A percentile compares a stretch with the other conserved stretches of the same genome.
Conservation (phyloP, 306 rosid species). For the Quercus ilex region DNA sequence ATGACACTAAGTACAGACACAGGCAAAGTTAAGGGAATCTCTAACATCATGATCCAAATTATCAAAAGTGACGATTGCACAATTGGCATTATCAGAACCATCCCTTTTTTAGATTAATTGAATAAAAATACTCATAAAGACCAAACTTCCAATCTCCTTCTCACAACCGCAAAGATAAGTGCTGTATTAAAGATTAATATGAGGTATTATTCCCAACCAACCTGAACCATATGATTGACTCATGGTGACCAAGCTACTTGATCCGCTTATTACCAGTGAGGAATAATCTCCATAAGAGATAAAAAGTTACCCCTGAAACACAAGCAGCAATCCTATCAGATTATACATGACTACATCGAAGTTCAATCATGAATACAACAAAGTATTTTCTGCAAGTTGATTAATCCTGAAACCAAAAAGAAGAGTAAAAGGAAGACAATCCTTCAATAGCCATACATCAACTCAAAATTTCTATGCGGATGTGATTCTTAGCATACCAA, state of each 20-base stretch:
- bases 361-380: background rate
- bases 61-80: background rate
- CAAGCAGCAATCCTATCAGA: background rate
- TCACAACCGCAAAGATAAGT: background rate
- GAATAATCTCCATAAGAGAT: background rate
- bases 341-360: background rate
- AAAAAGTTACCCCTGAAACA: background rate
- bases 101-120: background rate
- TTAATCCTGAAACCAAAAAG: background rate
- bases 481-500: background rate
- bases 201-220: background rate
- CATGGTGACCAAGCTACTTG: background rate
- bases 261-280: background rate
- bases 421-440: background rate
- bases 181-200: background rate
- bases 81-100: background rate
- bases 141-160: background rate
- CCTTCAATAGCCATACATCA: background rate
- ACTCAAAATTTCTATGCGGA: background rate
- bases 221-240: background rate
- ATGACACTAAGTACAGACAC: too few species aligned
- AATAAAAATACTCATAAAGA: background rate
- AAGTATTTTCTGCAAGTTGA: background rate
- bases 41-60: background rate
- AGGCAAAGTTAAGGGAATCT: background rate